Percentiles rank a stretch among this genome's conserved stretches.
phyloP scores from a whole-genome alignment of 202 grass and related monocot genomes.

The Setaria italica region DNA sequence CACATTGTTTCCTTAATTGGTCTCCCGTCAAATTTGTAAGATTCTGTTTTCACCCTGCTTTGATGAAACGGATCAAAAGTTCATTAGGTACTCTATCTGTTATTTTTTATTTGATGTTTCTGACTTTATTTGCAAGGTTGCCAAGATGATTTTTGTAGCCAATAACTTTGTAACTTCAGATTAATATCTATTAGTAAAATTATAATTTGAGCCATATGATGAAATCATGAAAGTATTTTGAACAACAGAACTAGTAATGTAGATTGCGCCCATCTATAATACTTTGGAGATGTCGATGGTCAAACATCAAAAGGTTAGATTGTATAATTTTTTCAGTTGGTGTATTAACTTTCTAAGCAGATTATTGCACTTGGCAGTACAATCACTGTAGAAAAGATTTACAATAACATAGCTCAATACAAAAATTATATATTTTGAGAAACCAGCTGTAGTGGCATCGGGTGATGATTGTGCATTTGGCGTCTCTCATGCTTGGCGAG shows the following conservation, averaged over 20 bases:
- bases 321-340: background rate
- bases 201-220: background rate
- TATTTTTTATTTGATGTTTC: background rate
- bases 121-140: background rate
- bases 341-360: background rate
- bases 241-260: background rate
- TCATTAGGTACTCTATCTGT: background rate
- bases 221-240: background rate
- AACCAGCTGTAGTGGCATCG: conserved; percentile 4
- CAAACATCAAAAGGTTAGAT: background rate
- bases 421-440: background rate
- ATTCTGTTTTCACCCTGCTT: background rate
- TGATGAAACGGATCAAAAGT: background rate
- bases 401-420: background rate
- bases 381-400: background rate
- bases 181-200: background rate
- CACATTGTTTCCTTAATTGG: background rate
- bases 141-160: background rate
- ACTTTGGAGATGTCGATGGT: background rate
- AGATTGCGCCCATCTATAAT: background rate
- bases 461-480: background rate
- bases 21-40: background rate
- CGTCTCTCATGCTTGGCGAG: background rate
- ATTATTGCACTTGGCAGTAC: background rate
- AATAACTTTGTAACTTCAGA: background rate